A percentile compares a stretch with the other conserved stretches of the same genome.
Evolutionary conservation across 1,139 yeast species (phyloP).

Genomic region (Protomyces lactucae-debilis): DNA sequence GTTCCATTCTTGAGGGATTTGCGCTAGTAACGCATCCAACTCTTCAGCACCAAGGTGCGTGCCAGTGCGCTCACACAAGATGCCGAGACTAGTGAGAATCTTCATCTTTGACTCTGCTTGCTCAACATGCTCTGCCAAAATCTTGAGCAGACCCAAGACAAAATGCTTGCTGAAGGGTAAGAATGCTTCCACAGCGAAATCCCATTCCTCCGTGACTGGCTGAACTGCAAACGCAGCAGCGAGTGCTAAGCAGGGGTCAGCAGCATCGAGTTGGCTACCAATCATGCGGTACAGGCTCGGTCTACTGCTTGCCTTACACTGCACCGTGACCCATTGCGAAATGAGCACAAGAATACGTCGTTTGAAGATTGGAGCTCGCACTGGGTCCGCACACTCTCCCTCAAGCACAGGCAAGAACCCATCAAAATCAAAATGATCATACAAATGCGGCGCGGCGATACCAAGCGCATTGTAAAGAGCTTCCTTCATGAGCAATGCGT

Average conservation of each 20-base stretch:
- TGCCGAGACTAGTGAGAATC: slow-evolving; percentile 61
- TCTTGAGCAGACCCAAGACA: slow-evolving; percentile 29
- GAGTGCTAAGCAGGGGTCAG: slow-evolving; percentile 68
- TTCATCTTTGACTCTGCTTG: slow-evolving; percentile 71
- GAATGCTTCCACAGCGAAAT: slow-evolving; percentile 63
- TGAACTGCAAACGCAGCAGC: slow-evolving; percentile 63
- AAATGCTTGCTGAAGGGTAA: slow-evolving; percentile 54
- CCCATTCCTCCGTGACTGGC: slow-evolving; percentile 77
- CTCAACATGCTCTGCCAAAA: slow-evolving; percentile 47
- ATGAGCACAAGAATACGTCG: slow-evolving; percentile 73
- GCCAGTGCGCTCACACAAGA: slow-evolving; percentile 54
- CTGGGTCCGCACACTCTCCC: slow-evolving; percentile 36
- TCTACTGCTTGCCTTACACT: slow-evolving; percentile 57
- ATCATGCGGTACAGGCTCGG: slow-evolving; percentile 57
- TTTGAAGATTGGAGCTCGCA: slow-evolving; percentile 49
- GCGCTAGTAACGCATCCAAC: slow-evolving; percentile 50
- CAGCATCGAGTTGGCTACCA: slow-evolving; percentile 49
- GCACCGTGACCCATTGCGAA: slow-evolving; percentile 72
- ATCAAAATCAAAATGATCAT: slow-evolving; percentile 62
- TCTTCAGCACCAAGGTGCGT: slow-evolving; percentile 31
- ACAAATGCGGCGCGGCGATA: slow-evolving; percentile 62
- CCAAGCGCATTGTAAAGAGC: slow-evolving; percentile 78
- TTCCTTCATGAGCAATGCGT: slow-evolving; percentile 58
- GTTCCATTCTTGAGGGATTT: slow-evolving; percentile 76
- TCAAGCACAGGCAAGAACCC: slow-evolving; percentile 60